phyloP scores from a whole-genome alignment of 257 asterid genomes.

The Verbascum thapsus region DNA sequence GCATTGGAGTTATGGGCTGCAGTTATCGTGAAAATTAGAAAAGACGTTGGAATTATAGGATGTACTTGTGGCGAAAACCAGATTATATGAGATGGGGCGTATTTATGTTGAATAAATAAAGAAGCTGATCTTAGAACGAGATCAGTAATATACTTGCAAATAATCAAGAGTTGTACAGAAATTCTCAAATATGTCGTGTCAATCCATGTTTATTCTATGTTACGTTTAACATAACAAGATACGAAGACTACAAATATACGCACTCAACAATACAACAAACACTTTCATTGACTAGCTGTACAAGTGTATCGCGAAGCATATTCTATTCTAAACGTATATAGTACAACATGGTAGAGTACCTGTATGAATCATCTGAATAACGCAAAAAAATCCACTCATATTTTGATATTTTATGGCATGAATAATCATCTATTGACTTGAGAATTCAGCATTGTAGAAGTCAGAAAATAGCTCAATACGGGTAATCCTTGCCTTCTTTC shows the following conservation, averaged over 20 bases:
- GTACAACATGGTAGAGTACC: neutral
- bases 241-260: neutral
- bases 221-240: neutral
- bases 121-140: too few relatives aligned
- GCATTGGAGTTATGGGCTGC: too few relatives aligned
- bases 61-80: too few relatives aligned
- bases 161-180: too few relatives aligned
- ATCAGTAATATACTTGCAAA: too few relatives aligned
- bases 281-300: neutral
- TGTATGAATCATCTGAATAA: neutral
- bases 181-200: neutral
- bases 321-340: neutral
- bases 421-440: neutral
- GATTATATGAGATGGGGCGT: too few relatives aligned
- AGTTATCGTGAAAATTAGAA: too few relatives aligned
- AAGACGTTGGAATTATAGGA: too few relatives aligned
- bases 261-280: neutral
- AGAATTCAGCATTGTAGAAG: neutral
- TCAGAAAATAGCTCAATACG: constrained; percentile 20
- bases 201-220: neutral
- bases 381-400: neutral
- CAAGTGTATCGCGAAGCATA: constrained; percentile 5
- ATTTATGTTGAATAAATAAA: too few relatives aligned
- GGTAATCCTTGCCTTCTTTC: constrained; percentile 50
- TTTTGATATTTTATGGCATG: neutral